A percentile compares a stretch with the other conserved stretches of the same genome.
phyloP scores from a whole-genome alignment of 352 stramenopile species.

The Pythium aristosporum region DNA sequence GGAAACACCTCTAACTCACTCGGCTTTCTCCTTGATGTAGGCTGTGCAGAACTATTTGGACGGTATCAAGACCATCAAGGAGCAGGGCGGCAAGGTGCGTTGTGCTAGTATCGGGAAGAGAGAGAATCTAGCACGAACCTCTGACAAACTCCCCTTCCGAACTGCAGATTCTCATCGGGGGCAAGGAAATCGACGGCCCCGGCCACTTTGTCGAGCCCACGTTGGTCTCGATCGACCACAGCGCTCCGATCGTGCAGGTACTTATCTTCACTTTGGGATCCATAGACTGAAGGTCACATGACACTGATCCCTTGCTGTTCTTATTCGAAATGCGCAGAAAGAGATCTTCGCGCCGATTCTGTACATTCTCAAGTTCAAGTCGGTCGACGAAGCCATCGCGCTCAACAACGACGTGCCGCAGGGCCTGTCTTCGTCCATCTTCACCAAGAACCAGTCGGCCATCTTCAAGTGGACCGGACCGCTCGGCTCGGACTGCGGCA shows the following conservation, averaged over 20 bases:
- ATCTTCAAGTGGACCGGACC: slow-evolving; percentile 93
- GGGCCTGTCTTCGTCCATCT: slow-evolving; percentile 89
- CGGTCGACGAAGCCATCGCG: slow-evolving; percentile 89
- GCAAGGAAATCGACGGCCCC: slow-evolving; percentile 72
- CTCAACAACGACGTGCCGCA: slow-evolving; percentile 93
- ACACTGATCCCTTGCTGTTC: background rate
- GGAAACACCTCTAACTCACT: background rate
- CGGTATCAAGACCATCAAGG: slow-evolving; percentile 82
- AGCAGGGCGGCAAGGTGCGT: slow-evolving; percentile 59
- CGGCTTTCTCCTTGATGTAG: slow-evolving; percentile 18
- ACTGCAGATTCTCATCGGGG: slow-evolving; percentile 78
- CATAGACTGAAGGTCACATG: no score
- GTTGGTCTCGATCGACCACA: slow-evolving; percentile 80
- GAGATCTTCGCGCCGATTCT: slow-evolving; percentile 92
- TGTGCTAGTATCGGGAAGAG: background rate
- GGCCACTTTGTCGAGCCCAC: slow-evolving; percentile 93
- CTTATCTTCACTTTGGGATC: background rate
- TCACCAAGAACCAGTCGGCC: slow-evolving; percentile 90
- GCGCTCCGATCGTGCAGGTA: slow-evolving; percentile 72
- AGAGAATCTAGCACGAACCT: no score
- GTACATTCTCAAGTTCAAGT: slow-evolving; percentile 90
- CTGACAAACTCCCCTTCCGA: background rate
- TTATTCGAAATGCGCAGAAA: slow-evolving; percentile 42
- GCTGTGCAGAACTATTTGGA: slow-evolving; percentile 87
- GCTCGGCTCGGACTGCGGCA: slow-evolving; percentile 89